These are phyloP conservation scores for Leucocoprinus sp. DNA, from an alignment of 768 basidiomycete genomes.

Conservation along the genomic window DNA sequence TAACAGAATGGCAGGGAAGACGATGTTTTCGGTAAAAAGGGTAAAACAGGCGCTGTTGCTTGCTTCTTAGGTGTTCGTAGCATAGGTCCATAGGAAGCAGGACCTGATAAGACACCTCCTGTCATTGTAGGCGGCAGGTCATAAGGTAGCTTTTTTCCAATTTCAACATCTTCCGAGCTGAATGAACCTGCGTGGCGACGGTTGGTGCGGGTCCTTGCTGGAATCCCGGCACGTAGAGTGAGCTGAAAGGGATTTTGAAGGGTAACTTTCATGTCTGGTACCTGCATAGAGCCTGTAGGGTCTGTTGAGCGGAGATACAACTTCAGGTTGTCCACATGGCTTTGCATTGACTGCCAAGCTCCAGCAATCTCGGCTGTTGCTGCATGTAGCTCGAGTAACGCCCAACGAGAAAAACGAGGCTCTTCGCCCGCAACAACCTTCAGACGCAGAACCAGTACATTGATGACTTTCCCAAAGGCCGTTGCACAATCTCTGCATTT, in stretches of 20 bases:
- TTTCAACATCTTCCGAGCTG: slow-evolving; percentile 85
- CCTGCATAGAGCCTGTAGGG: slow-evolving; percentile 16
- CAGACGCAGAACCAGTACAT: slow-evolving; percentile 73
- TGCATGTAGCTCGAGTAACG: slow-evolving; percentile 83
- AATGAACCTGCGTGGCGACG: slow-evolving; percentile 93
- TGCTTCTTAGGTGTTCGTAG: slow-evolving; percentile 46
- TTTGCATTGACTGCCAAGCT: slow-evolving; percentile 75
- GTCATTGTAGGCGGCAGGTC: slow-evolving; percentile 32
- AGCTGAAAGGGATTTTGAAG: slow-evolving; percentile 15
- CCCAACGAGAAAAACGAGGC: slow-evolving; percentile 79
- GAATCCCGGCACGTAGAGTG: slow-evolving; percentile 4
- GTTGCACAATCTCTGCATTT: slow-evolving; percentile 78
- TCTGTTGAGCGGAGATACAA: slow-evolving; percentile 42
- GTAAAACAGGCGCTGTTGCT: slow-evolving; percentile 27
- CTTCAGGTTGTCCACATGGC: slow-evolving; percentile 62
- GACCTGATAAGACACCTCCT: slow-evolving; percentile 28
- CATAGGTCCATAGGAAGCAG: slow-evolving; percentile 28
- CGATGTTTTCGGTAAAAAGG: slow-evolving; percentile 12
- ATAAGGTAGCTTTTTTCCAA: slow-evolving; percentile 70
- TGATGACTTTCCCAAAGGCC: slow-evolving; percentile 82
- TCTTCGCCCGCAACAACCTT: slow-evolving; percentile 71
- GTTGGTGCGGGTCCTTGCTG: slow-evolving; percentile 41
- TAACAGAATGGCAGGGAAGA: not conserved
- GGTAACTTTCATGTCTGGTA: slow-evolving; percentile 13
- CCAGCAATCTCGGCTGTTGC: slow-evolving; percentile 80